These are phyloP conservation scores for Sophora flavescens DNA, from an alignment of 306 rosid species.

Conservation along the genomic window DNA sequence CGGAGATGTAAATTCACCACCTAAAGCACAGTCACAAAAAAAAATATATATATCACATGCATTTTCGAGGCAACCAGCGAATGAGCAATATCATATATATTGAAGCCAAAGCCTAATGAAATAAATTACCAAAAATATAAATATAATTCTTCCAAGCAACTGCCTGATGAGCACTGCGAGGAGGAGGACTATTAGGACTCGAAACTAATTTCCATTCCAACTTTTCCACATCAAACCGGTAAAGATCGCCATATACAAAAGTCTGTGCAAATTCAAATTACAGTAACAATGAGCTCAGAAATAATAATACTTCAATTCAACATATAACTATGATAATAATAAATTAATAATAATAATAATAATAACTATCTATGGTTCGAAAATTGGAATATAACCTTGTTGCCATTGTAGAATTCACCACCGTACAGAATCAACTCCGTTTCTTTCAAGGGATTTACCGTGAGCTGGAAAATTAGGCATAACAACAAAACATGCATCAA, in stretches of 20 bases:
- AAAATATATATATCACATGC: not conserved
- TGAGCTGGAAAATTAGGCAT: slow-evolving; percentile 60
- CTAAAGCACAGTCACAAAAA: slow-evolving; percentile 49
- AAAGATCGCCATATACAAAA: slow-evolving; percentile 86
- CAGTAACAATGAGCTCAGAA: not conserved
- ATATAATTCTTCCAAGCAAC: slow-evolving; percentile 96
- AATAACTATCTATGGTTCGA: not conserved
- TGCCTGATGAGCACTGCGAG: slow-evolving; percentile 97
- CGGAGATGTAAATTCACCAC: slow-evolving; percentile 97
- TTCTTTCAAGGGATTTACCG: slow-evolving; percentile 92
- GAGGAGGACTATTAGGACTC: slow-evolving; percentile 98
- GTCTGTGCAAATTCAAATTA: slow-evolving; percentile 66
- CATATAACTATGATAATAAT: not conserved
- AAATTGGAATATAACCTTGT: slow-evolving; percentile 63
- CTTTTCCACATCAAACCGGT: slow-evolving; percentile 87
- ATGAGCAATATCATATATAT: not conserved
- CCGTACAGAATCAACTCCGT: slow-evolving; percentile 88
- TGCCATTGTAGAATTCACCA: slow-evolving; percentile 97
- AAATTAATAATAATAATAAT: too few relatives aligned
- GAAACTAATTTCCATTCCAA: slow-evolving; percentile 90
- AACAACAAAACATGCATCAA: not conserved
- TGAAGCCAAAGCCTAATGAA: slow-evolving; percentile 9
- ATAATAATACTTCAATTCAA: slow-evolving; percentile 13
- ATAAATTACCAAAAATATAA: slow-evolving; percentile 75
- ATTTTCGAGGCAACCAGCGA: not conserved